Base-by-base conservation (phyloP, 257 asterid species). In the Perilla frutescens region DNA sequence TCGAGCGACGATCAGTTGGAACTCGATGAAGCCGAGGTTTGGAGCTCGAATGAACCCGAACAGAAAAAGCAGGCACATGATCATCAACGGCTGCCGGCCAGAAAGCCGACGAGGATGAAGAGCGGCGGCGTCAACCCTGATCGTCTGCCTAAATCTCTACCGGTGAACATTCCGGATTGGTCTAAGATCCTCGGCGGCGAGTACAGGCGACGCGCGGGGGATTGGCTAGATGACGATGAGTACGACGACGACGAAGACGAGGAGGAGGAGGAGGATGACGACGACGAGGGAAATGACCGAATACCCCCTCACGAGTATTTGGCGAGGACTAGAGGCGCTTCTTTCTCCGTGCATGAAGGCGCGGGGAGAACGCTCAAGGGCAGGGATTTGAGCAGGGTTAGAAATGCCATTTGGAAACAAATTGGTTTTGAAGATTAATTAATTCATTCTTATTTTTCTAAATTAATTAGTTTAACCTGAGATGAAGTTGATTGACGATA, bases 361-460 rank as follows among this genome's bases (percentile, higher is more conserved):
- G 58, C 70, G 8, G 93, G 93, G 44, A 80, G 93, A 58, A 87
- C 88, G 5, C 84, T 87, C 3, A 88, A 86, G 71, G 93, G 93
- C 7, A 84, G 93, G 75, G 93, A 85, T 68, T 66, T 88, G 64
- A 84, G 88, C 15, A 76, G 85, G 73, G 89, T 37, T 75, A 55
- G 81, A 76, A 47, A 92, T 80, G 98, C 94, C 9, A 90, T 92
- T 78, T 92, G 92, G 96, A 87, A 90, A 79, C 84, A 86, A 55
- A 83, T 79, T 3, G 98, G 98, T 0, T 92, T 88, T 55, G 96
- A 87, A 69, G 96, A 92, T 78, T 84, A 81, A 43, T 9, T 26
- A 12, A 0, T n/a, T 39, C 8, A 26, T 6, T 2, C 40, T 62
- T 49, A 39, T 2, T 13, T 39, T 9, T 15, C 15, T 55, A 20